phyloP scores from a whole-genome alignment of 2,329 filamentous ascomycete species.

The Fusarium pininemorale region DNA sequence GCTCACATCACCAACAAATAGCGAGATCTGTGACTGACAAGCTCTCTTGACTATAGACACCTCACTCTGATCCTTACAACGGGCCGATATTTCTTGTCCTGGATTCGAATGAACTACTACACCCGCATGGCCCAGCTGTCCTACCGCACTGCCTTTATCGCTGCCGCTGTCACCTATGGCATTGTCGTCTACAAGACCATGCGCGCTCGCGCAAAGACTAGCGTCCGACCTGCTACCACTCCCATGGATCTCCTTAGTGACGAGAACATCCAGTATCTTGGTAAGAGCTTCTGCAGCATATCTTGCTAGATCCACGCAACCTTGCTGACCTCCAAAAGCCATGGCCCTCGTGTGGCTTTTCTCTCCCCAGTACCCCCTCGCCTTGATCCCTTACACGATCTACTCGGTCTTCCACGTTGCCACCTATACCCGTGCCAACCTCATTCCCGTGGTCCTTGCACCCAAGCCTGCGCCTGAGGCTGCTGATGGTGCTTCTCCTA shows the following conservation, averaged over 20 bases:
- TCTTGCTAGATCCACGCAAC: not conserved
- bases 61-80: slow-evolving; percentile 85
- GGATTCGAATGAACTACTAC: slow-evolving; percentile 88
- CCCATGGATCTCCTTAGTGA: slow-evolving; percentile 76
- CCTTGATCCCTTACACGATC: slow-evolving; percentile 91
- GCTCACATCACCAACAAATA: not conserved
- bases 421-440: slow-evolving; percentile 92
- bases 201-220: slow-evolving; percentile 82
- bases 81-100: slow-evolving; percentile 84
- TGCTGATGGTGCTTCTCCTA: slow-evolving; percentile 61
- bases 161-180: slow-evolving; percentile 91
- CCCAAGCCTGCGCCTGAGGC: slow-evolving; percentile 64
- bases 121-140: slow-evolving; percentile 79
- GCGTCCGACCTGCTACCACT: slow-evolving; percentile 68
- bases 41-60: slow-evolving; percentile 66
- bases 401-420: slow-evolving; percentile 99
- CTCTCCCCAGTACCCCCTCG: slow-evolving; percentile 86
- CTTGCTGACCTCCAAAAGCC: slow-evolving; percentile 59
- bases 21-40: slow-evolving; percentile 24
- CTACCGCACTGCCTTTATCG: slow-evolving; percentile 90
- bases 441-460: slow-evolving; percentile 87
- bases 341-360: slow-evolving; percentile 97
- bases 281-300: slow-evolving; percentile 62
- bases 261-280: slow-evolving; percentile 97
- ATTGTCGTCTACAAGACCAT: slow-evolving; percentile 99